Evolutionary conservation across 2,329 filamentous ascomycete species (phyloP).

Genomic region (Microcyclosporella mali): DNA sequence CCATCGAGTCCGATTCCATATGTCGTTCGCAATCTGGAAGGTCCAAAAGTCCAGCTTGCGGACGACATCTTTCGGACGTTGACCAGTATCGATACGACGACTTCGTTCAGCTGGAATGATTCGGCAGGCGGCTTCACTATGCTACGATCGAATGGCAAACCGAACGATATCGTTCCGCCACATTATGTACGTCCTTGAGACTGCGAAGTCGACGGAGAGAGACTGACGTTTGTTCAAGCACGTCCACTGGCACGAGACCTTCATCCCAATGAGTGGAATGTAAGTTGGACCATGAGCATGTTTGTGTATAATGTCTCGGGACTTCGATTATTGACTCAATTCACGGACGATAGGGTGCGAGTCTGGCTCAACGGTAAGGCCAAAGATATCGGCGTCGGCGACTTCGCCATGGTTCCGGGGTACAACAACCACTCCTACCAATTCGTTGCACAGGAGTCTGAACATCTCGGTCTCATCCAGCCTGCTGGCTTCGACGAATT

Average conservation of each 20-base stretch:
- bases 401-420: conserved; percentile 14
- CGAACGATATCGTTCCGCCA: conserved; percentile 3
- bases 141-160: conserved; percentile 3
- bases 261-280: conserved; percentile 10
- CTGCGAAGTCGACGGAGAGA: no score
- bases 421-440: conserved; percentile 13
- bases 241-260: conserved; percentile 13
- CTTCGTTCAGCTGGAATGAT: conserved; percentile 1
- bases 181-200: conserved; percentile 2
- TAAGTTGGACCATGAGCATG: no score
- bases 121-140: conserved; percentile 5
- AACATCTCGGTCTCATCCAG: conserved; percentile 13
- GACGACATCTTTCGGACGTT: conserved; percentile 7
- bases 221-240: conserved; percentile 2
- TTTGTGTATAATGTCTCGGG: no score
- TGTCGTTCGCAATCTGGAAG: conserved; percentile 3
- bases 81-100: conserved; percentile 1
- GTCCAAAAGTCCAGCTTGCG: conserved; percentile 3
- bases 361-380: conserved; percentile 12
- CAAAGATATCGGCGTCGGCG: conserved; percentile 10
- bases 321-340: no score
- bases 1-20: conserved; percentile 2
- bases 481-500: conserved; percentile 17
- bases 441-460: conserved; percentile 12
- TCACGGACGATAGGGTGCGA: no score